phyloP scores from a whole-genome alignment of 2,329 filamentous ascomycete genomes.

The Clonostachys byssicola region DNA sequence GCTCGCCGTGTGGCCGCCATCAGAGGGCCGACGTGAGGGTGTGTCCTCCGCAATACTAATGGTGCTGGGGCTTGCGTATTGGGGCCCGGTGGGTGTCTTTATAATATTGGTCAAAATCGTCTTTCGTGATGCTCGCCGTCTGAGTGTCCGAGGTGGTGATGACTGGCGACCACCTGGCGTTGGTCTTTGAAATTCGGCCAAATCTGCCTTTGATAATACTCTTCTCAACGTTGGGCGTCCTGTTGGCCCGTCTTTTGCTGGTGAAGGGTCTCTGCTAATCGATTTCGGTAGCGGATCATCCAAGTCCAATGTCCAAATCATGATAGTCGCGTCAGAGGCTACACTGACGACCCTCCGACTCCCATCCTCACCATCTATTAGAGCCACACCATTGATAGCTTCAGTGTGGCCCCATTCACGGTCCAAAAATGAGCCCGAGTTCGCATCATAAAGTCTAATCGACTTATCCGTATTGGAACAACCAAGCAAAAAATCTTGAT shows the following conservation, averaged over 20 bases:
- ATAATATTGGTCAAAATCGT: slow-evolving; percentile 28
- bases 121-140: slow-evolving; percentile 50
- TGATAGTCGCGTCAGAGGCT: slow-evolving; percentile 76
- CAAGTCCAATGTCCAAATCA: slow-evolving; percentile 66
- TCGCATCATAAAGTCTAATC: slow-evolving; percentile 80
- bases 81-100: slow-evolving; percentile 31
- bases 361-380: slow-evolving; percentile 56
- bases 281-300: slow-evolving; percentile 35
- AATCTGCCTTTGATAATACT: slow-evolving; percentile 81
- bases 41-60: slow-evolving; percentile 36
- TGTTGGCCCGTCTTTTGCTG: slow-evolving; percentile 45
- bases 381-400: slow-evolving; percentile 78
- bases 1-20: slow-evolving; percentile 37
- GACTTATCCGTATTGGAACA: slow-evolving; percentile 95
- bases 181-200: slow-evolving; percentile 71
- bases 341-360: slow-evolving; percentile 65
- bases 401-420: slow-evolving; percentile 96
- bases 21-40: slow-evolving; percentile 42
- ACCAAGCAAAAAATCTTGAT: slow-evolving; percentile 69
- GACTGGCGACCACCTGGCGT: slow-evolving; percentile 17
- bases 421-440: slow-evolving; percentile 72
- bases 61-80: slow-evolving; percentile 33
- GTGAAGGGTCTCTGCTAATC: slow-evolving; percentile 48
- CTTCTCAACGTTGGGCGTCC: slow-evolving; percentile 73
- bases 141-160: slow-evolving; percentile 45